Percentiles rank a stretch among this genome's conserved stretches.
These are phyloP conservation scores for Penicillium sp. DNA, from an alignment of 2,329 filamentous ascomycete genomes.

Conservation along the genomic window DNA sequence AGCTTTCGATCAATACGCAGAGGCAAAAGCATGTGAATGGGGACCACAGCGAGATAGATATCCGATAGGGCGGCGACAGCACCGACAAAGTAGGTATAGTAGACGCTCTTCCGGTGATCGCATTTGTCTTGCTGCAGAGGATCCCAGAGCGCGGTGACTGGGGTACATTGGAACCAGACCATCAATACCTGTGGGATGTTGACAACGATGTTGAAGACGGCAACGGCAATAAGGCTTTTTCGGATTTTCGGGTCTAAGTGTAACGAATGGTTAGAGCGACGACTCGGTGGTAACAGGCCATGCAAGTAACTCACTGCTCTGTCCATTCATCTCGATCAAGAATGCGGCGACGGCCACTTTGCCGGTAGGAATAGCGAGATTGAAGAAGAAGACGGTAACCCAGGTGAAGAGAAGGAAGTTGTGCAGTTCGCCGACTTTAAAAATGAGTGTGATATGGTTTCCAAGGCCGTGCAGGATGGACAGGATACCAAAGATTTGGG, in stretches of 20 bases:
- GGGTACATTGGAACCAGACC: constrained; percentile 25
- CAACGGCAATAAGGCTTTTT: constrained; percentile 22
- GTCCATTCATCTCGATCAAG: constrained; percentile 26
- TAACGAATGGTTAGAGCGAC: neutral
- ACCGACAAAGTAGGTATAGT: constrained; percentile 26
- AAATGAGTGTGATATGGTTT: constrained; percentile 22
- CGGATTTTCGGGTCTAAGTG: constrained; percentile 23
- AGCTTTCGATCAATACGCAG: constrained; percentile 24
- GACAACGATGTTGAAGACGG: constrained; percentile 21
- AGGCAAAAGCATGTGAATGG: constrained; percentile 23
- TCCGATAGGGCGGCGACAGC: constrained; percentile 23
- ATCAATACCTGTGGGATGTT: constrained; percentile 25
- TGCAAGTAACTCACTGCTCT: constrained; percentile 17
- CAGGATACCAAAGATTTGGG: constrained; percentile 22
- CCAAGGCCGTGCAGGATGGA: constrained; percentile 24
- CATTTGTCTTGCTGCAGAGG: constrained; percentile 20
- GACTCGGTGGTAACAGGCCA: neutral
- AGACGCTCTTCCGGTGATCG: constrained; percentile 22
- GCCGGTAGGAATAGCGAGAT: constrained; percentile 24
- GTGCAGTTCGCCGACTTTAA: constrained; percentile 18
- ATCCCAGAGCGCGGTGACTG: constrained; percentile 22
- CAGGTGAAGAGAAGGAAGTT: constrained; percentile 27
- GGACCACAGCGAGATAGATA: constrained; percentile 25
- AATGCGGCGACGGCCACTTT: constrained; percentile 25
- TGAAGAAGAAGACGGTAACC: constrained; percentile 28